phyloP scores from a whole-genome alignment of 352 stramenopile species.

The Phytophthora constricta region DNA sequence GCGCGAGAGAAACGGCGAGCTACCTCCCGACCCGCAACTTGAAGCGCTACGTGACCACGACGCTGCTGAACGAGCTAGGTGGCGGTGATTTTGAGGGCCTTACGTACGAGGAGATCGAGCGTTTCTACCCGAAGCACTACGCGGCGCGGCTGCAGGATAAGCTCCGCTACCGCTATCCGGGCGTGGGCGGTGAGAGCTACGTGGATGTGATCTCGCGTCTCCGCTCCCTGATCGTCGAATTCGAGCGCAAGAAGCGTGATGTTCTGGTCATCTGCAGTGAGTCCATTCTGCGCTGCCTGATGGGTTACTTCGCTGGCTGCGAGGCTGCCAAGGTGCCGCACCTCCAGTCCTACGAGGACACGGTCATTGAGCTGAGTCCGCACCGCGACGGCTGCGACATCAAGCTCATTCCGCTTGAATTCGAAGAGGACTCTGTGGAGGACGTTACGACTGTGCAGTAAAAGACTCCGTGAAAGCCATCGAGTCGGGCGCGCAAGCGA shows the following conservation, averaged over 20 bases:
- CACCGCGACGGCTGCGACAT: slow-evolving; percentile 87
- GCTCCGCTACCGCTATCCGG: slow-evolving; percentile 90
- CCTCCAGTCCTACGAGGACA: slow-evolving; percentile 72
- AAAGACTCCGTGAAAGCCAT: too few species aligned
- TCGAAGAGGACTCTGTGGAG: slow-evolving; percentile 40
- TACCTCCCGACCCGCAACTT: slow-evolving; percentile 70
- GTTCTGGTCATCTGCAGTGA: slow-evolving; percentile 87
- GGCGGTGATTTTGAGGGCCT: slow-evolving; percentile 91
- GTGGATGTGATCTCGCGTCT: slow-evolving; percentile 94
- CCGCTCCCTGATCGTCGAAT: slow-evolving; percentile 92
- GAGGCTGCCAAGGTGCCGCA: slow-evolving; percentile 75
- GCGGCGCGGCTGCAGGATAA: slow-evolving; percentile 89
- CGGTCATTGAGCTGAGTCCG: slow-evolving; percentile 80
- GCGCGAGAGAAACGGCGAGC: slow-evolving; percentile 70
- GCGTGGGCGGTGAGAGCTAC: slow-evolving; percentile 93
- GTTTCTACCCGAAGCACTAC: slow-evolving; percentile 89
- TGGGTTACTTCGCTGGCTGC: slow-evolving; percentile 84
- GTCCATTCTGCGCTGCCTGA: slow-evolving; percentile 77
- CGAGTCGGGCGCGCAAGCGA: not conserved
- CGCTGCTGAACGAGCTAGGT: slow-evolving; percentile 92
- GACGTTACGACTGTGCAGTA: slow-evolving; percentile 25
- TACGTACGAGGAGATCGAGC: slow-evolving; percentile 85
- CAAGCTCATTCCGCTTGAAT: slow-evolving; percentile 80
- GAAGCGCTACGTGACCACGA: slow-evolving; percentile 87
- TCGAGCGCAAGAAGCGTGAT: slow-evolving; percentile 91